phyloP scores from a whole-genome alignment of 495 filamentous ascomycete species.

The Extremus antarcticus region DNA sequence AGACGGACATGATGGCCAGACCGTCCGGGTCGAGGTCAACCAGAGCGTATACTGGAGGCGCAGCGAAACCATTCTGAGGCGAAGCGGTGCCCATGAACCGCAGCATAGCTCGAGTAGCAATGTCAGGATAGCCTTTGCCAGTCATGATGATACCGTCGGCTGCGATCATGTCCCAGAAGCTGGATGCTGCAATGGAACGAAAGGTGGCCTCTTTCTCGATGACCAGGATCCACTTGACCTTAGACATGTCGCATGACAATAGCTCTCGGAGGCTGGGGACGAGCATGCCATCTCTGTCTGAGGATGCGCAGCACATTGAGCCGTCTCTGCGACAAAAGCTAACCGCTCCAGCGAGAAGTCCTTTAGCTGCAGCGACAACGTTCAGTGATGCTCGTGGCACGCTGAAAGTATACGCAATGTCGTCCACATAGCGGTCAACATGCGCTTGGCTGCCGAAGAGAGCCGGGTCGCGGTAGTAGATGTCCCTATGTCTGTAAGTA shows the following conservation, averaged over 20 bases:
- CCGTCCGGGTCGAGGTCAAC: constrained; percentile 86
- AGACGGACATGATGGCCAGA: constrained; percentile 73
- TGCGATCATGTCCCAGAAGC: constrained; percentile 40
- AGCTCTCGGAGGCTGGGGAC: constrained; percentile 51
- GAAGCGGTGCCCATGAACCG: constrained; percentile 31
- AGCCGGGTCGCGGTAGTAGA: constrained; percentile 78
- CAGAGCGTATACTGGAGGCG: constrained; percentile 51
- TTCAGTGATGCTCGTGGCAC: constrained; percentile 51
- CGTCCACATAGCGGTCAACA: constrained; percentile 72
- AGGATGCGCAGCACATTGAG: constrained; percentile 16
- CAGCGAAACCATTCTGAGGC: constrained; percentile 15
- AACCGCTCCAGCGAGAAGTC: constrained; percentile 51
- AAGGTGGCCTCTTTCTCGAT: constrained; percentile 95
- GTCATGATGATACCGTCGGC: constrained; percentile 56
- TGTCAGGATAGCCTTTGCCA: constrained; percentile 86
- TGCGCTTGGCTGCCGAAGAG: constrained; percentile 66
- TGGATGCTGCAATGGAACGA: constrained; percentile 48
- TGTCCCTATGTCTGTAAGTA: constrained; percentile 48
- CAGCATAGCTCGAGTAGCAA: constrained; percentile 65
- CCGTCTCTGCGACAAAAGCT: constrained; percentile 30
- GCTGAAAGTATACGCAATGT: constrained; percentile 67
- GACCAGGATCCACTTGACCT: constrained; percentile 62
- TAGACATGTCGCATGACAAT: constrained; percentile 41
- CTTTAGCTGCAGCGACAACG: constrained; percentile 65
- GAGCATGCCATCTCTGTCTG: constrained; percentile 47